Conservation (phyloP, 768 basidiomycete genomes). For the Russula compacta region DNA sequence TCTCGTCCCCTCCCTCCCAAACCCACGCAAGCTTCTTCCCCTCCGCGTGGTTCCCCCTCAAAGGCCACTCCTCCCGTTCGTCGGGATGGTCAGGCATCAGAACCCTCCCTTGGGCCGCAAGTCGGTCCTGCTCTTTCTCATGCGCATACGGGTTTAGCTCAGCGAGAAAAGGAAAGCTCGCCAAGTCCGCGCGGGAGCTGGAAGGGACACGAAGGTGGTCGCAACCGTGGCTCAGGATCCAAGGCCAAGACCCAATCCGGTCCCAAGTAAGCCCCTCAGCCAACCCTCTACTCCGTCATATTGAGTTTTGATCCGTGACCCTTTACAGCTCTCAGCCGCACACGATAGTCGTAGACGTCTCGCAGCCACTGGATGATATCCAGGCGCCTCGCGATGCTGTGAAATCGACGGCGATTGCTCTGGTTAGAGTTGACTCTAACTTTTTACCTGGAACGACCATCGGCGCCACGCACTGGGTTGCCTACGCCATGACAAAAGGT, state of each 20-base stretch:
- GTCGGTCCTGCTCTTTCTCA: slow-evolving; percentile 26
- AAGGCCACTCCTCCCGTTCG: slow-evolving; percentile 42
- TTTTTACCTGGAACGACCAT: slow-evolving; percentile 84
- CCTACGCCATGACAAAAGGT: slow-evolving; percentile 88
- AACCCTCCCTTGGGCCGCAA: slow-evolving; percentile 38
- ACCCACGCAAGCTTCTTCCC: slow-evolving; percentile 42
- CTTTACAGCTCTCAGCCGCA: slow-evolving; percentile 48
- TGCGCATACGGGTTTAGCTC: slow-evolving; percentile 28
- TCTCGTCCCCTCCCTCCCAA: slow-evolving; percentile 59
- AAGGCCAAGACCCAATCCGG: slow-evolving; percentile 44
- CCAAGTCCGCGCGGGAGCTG: slow-evolving; percentile 47
- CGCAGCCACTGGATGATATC: slow-evolving; percentile 61
- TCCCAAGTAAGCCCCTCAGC: slow-evolving; percentile 39
- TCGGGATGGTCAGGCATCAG: slow-evolving; percentile 40
- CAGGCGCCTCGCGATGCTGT: slow-evolving; percentile 68
- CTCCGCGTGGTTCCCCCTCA: slow-evolving; percentile 60
- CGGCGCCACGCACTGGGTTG: slow-evolving; percentile 87
- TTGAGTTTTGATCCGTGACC: neutral
- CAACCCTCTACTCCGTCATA: neutral
- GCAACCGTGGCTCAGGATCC: slow-evolving; percentile 32
- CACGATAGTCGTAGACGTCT: slow-evolving; percentile 66
- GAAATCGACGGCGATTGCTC: slow-evolving; percentile 84
- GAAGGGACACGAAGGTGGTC: slow-evolving; percentile 29
- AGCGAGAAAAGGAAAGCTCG: slow-evolving; percentile 60
- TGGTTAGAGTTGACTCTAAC: slow-evolving; percentile 76